Base-by-base conservation (phyloP, 768 basidiomycete genomes). In the Dioszegia hungarica region DNA sequence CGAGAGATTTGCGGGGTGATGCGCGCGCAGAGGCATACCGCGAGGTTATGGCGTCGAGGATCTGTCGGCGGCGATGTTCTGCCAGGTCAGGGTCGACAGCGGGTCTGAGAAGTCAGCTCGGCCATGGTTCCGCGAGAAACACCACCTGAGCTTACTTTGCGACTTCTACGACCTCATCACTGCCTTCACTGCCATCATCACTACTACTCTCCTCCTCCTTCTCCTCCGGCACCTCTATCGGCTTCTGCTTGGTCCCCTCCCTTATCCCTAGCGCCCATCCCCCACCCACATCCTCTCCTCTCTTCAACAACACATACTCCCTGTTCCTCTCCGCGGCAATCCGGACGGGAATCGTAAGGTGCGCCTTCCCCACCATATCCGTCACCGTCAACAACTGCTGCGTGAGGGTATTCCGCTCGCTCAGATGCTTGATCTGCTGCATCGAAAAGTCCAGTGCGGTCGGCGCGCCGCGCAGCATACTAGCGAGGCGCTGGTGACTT, bases 401-500 rank as follows among this genome's bases (percentile, higher is more conserved):
- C 1, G 95, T 98, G 61, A 98, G 79, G 2, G 84, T 73, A 72
- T 99, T 99, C 34, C 95, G 81, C 75, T 95, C 87, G 61, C 85
- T 82, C 10, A 99, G 81, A 66, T 90, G 88, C 75, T 85, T 82
- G 74, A 99, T 98, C 74, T 99, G 95, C 62, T 94, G 87, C 67
- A 87, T 91, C 0, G 92, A 97, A 74, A 99, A 99, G 74, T 98
- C 95, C 53, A 97, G 79, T 0, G 95, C 86, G 0, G 92, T 94
- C 1, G 79, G 80, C 0, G 91, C 82, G 40, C 81, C 82, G 52
- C 79, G 81, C 19, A 94, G 79, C 95, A 99, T 99, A 54, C 86
- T 86, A 68, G 95, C 88, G 41, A 98, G 78, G 3, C 95, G 88
- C 29, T 84, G 85, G 78, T 93, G 87, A 9, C 90, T 94, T 12